Base-by-base conservation (phyloP, 345 rosid species). In the Geranium brycei region DNA sequence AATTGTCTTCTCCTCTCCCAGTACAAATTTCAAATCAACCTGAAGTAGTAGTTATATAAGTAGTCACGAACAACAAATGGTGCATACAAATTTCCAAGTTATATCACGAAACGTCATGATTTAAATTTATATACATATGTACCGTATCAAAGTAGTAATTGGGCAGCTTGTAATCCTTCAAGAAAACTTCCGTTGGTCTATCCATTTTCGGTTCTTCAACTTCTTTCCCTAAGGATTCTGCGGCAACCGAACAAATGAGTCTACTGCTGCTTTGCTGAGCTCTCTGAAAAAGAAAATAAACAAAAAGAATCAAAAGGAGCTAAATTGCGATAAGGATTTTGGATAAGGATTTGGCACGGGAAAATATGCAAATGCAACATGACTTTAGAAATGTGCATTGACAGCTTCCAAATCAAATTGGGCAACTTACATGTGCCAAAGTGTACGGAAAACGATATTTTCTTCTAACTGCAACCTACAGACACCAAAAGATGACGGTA, bases 1-100 rank as follows among this genome's bases (percentile, higher is more conserved):
- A 72, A 82, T 77, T 28, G 99, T 95, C 72, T 85, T 91, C 79
- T 95, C 97, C 77, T 95, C 99, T 30, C 90, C 99, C 66, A 95
- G 76, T 31, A 76, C 67, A 80, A 95, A 95, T 65, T 66, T 82
- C 74, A 95, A 80, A 68, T 88, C 91, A 81, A 91, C 89, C 99
- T 91, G 78, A 71, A 76, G 18, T 23, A 57, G 16, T 0, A 31
- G n/a, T 63, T 66, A 15, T 65, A 66, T 57, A 69, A 67, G 38
- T 62, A 31, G 2, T 23, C 28, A 2, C 28, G 28, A 62, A 3
- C 47, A 47, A 47, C 15, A 47, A 23, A 23, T 23, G 28, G 28
- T 23, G 28, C 28, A 23, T 23, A 23, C 28, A 23, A 23, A 23
- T 23, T 23, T 23, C 28, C 28, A 23, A 23, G 28, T 23, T 23